phyloP scores from a whole-genome alignment of 2,329 filamentous ascomycete species.

The Graphiopsis chlorocephala region DNA sequence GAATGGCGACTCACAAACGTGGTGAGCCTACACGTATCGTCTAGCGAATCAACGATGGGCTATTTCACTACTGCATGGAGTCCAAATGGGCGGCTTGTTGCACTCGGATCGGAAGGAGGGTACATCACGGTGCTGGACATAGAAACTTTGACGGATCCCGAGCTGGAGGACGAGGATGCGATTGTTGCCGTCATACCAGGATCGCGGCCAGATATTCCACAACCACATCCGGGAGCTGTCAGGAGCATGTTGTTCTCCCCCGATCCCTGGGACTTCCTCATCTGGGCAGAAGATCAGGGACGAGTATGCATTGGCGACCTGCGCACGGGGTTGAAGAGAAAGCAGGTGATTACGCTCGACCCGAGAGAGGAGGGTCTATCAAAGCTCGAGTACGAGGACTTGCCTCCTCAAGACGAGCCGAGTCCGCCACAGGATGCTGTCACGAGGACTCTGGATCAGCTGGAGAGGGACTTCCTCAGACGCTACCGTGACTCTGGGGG shows the following conservation, averaged over 20 bases:
- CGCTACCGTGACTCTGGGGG: conserved; percentile 41
- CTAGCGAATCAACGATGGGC: conserved; percentile 39
- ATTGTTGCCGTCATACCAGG: conserved; percentile 75
- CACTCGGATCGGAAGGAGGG: conserved; percentile 76
- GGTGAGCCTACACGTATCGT: conserved; percentile 41
- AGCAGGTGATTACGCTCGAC: conserved; percentile 67
- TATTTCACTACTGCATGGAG: conserved; percentile 81
- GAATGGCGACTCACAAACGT: conserved; percentile 43
- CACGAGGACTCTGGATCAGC: conserved; percentile 42
- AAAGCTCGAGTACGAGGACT: conserved; percentile 56
- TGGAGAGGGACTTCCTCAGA: conserved; percentile 44
- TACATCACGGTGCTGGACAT: conserved; percentile 73
- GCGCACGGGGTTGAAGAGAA: conserved; percentile 62
- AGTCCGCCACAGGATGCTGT: neutral
- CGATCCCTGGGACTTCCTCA: conserved; percentile 81
- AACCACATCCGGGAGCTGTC: conserved; percentile 64
- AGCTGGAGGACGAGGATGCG: conserved; percentile 53
- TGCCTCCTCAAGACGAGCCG: conserved; percentile 2
- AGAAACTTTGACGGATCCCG: conserved; percentile 36
- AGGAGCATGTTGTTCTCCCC: conserved; percentile 91
- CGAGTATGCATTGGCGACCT: conserved; percentile 72
- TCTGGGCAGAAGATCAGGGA: conserved; percentile 89
- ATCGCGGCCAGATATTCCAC: conserved; percentile 63
- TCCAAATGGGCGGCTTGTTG: conserved; percentile 66
- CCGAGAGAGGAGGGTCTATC: conserved; percentile 56